Evolutionary conservation across 768 basidiomycete species (phyloP).

Genomic region (Sutorius australiensis): DNA sequence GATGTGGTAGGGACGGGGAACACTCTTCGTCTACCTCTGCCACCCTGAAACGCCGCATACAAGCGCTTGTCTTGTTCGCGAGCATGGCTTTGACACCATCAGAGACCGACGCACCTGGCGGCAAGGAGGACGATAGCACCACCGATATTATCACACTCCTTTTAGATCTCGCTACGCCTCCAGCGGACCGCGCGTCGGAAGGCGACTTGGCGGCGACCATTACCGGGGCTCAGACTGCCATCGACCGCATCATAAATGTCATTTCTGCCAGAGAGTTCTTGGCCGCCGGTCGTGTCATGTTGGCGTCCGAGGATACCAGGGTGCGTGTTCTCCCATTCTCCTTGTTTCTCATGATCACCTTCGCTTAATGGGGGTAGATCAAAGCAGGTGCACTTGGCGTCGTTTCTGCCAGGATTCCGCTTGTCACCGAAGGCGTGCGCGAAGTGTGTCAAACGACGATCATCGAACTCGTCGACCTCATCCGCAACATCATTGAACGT

Average conservation of each 20-base stretch:
- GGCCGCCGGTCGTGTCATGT: conserved; percentile 48
- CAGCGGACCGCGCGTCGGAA: conserved; percentile 29
- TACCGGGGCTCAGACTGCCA: conserved; percentile 44
- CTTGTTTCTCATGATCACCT: background rate
- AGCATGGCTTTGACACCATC: conserved; percentile 45
- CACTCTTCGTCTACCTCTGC: conserved; percentile 43
- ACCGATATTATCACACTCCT: conserved; percentile 47
- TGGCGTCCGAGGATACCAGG: conserved; percentile 48
- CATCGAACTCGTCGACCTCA: conserved; percentile 47
- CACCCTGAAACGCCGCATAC: conserved; percentile 54
- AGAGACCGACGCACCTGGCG: conserved; percentile 9
- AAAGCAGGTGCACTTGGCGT: conserved; percentile 68
- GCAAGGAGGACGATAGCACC: conserved; percentile 26
- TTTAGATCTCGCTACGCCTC: conserved; percentile 43
- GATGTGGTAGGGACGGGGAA: conserved; percentile 52
- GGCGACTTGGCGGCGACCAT: conserved; percentile 43
- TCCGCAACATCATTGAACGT: conserved; percentile 46
- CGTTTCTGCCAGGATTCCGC: conserved; percentile 60
- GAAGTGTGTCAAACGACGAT: conserved; percentile 47
- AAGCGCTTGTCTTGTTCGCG: conserved; percentile 64
- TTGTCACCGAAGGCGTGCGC: conserved; percentile 56
- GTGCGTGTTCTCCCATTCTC: conserved; percentile 37
- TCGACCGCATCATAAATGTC: conserved; percentile 53
- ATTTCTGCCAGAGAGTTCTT: conserved; percentile 75
- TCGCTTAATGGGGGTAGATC: conserved; percentile 37